A percentile compares a stretch with the other conserved stretches of the same genome.
Conservation (phyloP, 2,329 filamentous ascomycete genomes). For the Mycosphaerella arachidis region DNA sequence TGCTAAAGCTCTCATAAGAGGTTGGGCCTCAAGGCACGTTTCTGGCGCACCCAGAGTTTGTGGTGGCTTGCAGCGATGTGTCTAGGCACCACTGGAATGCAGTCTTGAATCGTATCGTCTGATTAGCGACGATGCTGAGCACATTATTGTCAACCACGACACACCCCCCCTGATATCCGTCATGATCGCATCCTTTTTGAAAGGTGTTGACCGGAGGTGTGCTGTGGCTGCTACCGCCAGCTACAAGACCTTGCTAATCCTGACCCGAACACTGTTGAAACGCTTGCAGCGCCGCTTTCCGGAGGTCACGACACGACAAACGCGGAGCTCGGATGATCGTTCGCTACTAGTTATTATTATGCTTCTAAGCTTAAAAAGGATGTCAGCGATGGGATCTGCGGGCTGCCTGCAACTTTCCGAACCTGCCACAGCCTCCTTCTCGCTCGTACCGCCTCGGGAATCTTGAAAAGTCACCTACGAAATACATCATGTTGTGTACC, state of each 20-base stretch:
- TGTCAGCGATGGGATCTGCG: neutral
- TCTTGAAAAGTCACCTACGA: neutral
- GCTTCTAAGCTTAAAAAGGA: neutral
- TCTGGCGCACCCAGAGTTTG: conserved; percentile 11
- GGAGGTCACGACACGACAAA: neutral
- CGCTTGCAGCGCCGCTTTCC: neutral
- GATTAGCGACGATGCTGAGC: neutral
- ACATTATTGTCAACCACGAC: neutral
- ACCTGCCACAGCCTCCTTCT: neutral
- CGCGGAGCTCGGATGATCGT: no score
- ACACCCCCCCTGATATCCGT: neutral
- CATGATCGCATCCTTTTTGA: no score
- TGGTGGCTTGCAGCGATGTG: conserved; percentile 10
- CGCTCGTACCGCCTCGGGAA: neutral
- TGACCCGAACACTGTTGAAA: neutral
- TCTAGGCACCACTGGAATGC: conserved; percentile 7
- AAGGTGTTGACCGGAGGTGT: no score
- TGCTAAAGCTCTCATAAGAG: conserved; percentile 8
- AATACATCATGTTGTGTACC: neutral
- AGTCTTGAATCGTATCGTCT: neutral
- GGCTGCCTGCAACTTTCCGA: neutral
- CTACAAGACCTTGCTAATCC: neutral
- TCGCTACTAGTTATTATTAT: neutral
- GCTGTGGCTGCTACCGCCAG: neutral
- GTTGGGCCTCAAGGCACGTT: conserved; percentile 13